Evolutionary conservation across 2,329 filamentous ascomycete genomes (phyloP), one percentile per base, ranked within the genome.

Genomic region (Cladophialophora exuberans): DNA sequence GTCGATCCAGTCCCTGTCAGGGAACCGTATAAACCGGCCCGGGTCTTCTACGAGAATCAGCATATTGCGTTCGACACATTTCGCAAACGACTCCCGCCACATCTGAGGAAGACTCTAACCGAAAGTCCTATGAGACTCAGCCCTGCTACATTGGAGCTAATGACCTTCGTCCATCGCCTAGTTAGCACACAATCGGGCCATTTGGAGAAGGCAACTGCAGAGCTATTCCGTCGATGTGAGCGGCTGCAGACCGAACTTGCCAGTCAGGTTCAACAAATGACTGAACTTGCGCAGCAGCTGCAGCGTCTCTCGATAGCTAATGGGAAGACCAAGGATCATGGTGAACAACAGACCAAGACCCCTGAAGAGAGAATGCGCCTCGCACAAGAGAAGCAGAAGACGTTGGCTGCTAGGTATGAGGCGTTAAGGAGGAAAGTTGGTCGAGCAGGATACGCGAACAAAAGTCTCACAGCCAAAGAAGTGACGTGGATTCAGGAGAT

Each of bases 141-240:
- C 28, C 74, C 76, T 4, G 73, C 74, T 3, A 78, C 76, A 3
- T 67, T 79, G 36, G 74, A 78, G 50, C 65, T 78, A 10, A 74
- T 80, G 52, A 73, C 76, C 5, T 68, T 70, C 30, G 74, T 77
- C 2, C 77, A 80, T 57, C 70, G 76, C 31, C 72, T 76, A 3
- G 63, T 79, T 17, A 74, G 74, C 26, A 64, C 69, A 20, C 74
- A 79, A 60, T 79, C 77, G 4, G 70, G 74, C 49, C 65, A 70
- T 10, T 66, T 79, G 4, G 75, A 77, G 50, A 66, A 70, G 53
- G 77, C 77, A 7, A 77, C 76, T 9, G 76, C 77, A 2, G 77
- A 79, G 59, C 67, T 80, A n/a, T 79, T 79, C 67, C 74, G 76
- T 30, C 73, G 77, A n/a, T 79, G 77, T 57, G 76, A 79, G 50